phyloP scores from a whole-genome alignment of 176 grass and related monocot species.

The Avena sativa region DNA sequence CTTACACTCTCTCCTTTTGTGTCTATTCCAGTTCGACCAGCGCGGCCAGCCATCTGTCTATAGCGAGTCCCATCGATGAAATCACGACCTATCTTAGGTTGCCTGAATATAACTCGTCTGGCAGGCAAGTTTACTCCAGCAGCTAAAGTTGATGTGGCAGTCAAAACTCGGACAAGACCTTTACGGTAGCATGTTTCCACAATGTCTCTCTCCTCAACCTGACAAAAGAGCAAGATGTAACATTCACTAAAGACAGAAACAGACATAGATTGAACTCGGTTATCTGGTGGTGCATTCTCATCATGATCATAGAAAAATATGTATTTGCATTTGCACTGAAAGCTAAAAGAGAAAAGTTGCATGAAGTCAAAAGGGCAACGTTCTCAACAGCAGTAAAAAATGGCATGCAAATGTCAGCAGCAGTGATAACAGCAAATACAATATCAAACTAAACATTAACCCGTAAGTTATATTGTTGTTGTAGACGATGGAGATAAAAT shows the following conservation, averaged over 20 bases:
- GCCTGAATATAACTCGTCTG: conserved; percentile 96
- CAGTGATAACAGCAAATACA: not conserved
- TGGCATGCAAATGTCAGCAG: not conserved
- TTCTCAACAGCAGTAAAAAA: conserved; percentile 13
- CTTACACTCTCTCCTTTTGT: conserved; percentile 99
- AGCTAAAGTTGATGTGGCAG: conserved; percentile 95
- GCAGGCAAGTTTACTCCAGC: conserved; percentile 99
- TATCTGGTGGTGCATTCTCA: not conserved
- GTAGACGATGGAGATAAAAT: conserved; percentile 24
- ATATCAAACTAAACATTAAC: conserved; percentile 5
- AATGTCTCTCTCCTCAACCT: conserved; percentile 97
- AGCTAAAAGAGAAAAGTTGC: conserved; percentile 35
- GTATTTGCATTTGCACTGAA: conserved; percentile 2
- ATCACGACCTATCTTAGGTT: conserved; percentile 87
- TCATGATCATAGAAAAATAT: conserved; percentile 5
- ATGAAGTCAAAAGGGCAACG: conserved; percentile 25
- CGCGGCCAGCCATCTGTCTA: conserved; percentile 96
- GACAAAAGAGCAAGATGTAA: conserved; percentile 36
- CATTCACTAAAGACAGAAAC: conserved; percentile 32
- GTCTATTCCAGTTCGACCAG: conserved; percentile 98
- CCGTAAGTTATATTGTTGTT: not conserved
- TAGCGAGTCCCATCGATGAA: conserved; percentile 98
- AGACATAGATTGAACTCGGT: conserved; percentile 5
- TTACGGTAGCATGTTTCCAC: conserved; percentile 96
- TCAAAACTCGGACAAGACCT: conserved; percentile 89